phyloP scores from a whole-genome alignment of 306 rosid species.

The Arachis stenosperma region DNA sequence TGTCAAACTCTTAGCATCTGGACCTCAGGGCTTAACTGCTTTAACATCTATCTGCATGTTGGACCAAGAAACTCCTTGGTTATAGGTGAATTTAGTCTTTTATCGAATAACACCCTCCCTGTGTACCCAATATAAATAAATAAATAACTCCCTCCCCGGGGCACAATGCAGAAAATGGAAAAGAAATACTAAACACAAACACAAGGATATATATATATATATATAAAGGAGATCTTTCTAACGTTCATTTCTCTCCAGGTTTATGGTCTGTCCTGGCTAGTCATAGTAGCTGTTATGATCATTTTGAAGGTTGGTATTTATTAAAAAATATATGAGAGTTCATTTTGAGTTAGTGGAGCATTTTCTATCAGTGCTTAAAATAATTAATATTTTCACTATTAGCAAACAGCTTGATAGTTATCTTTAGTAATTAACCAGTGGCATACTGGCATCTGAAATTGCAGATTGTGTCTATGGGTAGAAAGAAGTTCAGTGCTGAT shows the following conservation, averaged over 20 bases:
- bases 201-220: too few species aligned
- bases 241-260: conserved; percentile 62
- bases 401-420: conserved; percentile 1
- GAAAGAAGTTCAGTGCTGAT: conserved; percentile 92
- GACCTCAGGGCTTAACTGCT: conserved; percentile 35
- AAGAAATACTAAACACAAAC: conserved; percentile 1
- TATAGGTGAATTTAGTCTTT: conserved; percentile 6
- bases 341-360: conserved; percentile 20
- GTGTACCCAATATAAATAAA: neutral
- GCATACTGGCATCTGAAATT: conserved; percentile 42
- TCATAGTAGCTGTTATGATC: conserved; percentile 76
- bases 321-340: conserved; percentile 20
- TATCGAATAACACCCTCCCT: conserved; percentile 15
- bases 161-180: conserved; percentile 11
- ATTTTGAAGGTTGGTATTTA: conserved; percentile 71
- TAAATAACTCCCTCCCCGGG: conserved; percentile 1
- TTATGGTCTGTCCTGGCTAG: conserved; percentile 92
- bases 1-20: conserved; percentile 35
- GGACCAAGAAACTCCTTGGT: neutral
- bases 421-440: conserved; percentile 33
- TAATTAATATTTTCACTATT: neutral
- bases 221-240: conserved; percentile 26
- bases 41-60: conserved; percentile 19
- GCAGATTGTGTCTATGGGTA: conserved; percentile 92
- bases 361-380: conserved; percentile 8